phyloP scores from a whole-genome alignment of 1,284 basidiomycete species.

The Tilletia setariae region DNA sequence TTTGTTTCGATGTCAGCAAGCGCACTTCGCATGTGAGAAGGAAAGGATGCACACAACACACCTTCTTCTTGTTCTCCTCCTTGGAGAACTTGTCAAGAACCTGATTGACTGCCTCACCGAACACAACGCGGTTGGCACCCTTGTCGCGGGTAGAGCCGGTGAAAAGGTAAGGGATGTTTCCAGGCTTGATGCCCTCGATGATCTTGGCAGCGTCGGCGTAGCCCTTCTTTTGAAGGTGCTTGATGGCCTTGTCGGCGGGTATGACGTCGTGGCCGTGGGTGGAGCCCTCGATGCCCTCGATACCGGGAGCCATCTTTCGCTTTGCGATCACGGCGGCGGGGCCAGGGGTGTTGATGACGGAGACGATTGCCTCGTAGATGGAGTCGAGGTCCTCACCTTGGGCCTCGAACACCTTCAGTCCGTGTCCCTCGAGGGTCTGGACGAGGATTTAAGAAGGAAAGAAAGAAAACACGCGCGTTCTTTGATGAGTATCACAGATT shows the following conservation, averaged over 20 bases:
- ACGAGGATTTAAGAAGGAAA: too few species aligned
- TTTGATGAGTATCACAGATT: neutral
- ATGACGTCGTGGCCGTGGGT: slow-evolving; percentile 71
- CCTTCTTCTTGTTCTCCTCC: slow-evolving; percentile 19
- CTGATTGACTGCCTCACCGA: slow-evolving; percentile 74
- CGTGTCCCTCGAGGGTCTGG: slow-evolving; percentile 70
- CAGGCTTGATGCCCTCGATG: slow-evolving; percentile 67
- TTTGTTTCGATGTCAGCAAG: neutral
- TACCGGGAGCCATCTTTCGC: slow-evolving; percentile 74
- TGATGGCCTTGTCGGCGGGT: slow-evolving; percentile 70
- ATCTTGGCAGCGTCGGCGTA: slow-evolving; percentile 64
- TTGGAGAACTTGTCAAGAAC: slow-evolving; percentile 64
- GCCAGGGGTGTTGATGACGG: slow-evolving; percentile 64
- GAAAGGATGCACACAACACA: neutral
- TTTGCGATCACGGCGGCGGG: slow-evolving; percentile 75
- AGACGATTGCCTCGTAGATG: slow-evolving; percentile 67
- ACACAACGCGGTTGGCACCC: slow-evolving; percentile 73
- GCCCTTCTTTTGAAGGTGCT: slow-evolving; percentile 68
- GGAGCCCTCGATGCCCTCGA: slow-evolving; percentile 72
- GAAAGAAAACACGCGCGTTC: neutral
- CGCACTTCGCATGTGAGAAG: neutral
- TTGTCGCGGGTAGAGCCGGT: slow-evolving; percentile 69
- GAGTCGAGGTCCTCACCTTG: slow-evolving; percentile 74
- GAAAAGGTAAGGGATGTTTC: slow-evolving; percentile 63
- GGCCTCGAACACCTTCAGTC: slow-evolving; percentile 68